Conservation (phyloP, 75 land plant genomes). For the Pinus tabuliformis region DNA sequence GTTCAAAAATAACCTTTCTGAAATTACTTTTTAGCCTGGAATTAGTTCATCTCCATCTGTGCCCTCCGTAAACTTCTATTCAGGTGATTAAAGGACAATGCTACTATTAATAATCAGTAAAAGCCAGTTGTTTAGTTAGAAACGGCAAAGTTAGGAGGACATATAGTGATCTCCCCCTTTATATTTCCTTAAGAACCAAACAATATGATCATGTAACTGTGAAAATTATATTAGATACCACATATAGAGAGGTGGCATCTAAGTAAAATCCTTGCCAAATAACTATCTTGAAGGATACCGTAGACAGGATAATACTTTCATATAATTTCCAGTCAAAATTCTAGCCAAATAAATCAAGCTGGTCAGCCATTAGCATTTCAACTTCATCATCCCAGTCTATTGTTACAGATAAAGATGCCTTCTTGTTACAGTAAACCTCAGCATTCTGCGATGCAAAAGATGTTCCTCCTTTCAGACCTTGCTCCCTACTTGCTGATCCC, state of each 20-base stretch:
- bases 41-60: too few relatives aligned
- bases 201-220: too few relatives aligned
- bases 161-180: too few relatives aligned
- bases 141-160: too few relatives aligned
- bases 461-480: not conserved
- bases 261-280: not conserved
- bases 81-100: too few relatives aligned
- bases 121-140: too few relatives aligned
- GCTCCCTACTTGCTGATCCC: not conserved
- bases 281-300: not conserved
- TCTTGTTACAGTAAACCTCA: constrained; percentile 4
- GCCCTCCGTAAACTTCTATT: too few relatives aligned
- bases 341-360: not conserved
- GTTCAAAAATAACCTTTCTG: too few relatives aligned
- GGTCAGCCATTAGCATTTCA: constrained; percentile 3
- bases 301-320: not conserved
- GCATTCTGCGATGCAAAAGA: not conserved
- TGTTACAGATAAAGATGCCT: constrained; percentile 5
- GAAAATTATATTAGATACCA: too few relatives aligned
- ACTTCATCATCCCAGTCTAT: constrained; percentile 10
- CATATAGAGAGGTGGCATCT: not conserved
- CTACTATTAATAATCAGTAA: too few relatives aligned
- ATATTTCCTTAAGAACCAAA: too few relatives aligned
- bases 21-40: too few relatives aligned
- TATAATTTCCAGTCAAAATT: not conserved